Conservation (phyloP, 192 early-diverging fungal species). For the Backusella circina region DNA sequence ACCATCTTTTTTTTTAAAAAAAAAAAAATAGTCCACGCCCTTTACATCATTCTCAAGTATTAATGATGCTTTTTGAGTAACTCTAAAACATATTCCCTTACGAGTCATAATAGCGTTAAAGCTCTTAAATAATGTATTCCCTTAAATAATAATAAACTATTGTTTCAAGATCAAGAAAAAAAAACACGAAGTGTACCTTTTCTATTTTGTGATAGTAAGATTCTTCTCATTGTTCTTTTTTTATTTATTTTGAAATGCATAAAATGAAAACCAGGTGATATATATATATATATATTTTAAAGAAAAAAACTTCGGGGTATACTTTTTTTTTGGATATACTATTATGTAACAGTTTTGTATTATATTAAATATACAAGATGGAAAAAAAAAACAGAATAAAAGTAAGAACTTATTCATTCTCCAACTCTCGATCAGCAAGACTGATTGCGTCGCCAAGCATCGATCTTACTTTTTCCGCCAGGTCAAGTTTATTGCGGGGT, state of each 20-base stretch:
- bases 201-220: background rate
- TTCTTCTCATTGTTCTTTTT: constrained; percentile 7
- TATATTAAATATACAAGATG: background rate
- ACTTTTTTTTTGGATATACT: background rate
- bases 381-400: background rate
- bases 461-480: constrained; percentile 6
- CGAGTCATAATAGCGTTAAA: background rate
- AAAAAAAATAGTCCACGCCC: constrained; percentile 19
- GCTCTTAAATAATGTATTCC: background rate
- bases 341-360: background rate
- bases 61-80: background rate
- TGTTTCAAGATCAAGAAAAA: background rate
- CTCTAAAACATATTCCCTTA: background rate
- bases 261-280: background rate
- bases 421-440: constrained; percentile 9
- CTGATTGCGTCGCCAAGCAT: constrained; percentile 11
- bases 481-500: background rate
- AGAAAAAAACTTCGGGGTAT: background rate
- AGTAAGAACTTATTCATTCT: background rate
- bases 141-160: constrained; percentile 2
- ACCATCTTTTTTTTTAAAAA: background rate
- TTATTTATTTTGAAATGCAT: background rate
- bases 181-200: background rate
- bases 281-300: background rate
- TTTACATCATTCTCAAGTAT: constrained; percentile 32